Percentiles rank a stretch among this genome's conserved stretches.
Conservation (phyloP, 2,329 filamentous ascomycete species). For the Arachnomyces sp. region DNA sequence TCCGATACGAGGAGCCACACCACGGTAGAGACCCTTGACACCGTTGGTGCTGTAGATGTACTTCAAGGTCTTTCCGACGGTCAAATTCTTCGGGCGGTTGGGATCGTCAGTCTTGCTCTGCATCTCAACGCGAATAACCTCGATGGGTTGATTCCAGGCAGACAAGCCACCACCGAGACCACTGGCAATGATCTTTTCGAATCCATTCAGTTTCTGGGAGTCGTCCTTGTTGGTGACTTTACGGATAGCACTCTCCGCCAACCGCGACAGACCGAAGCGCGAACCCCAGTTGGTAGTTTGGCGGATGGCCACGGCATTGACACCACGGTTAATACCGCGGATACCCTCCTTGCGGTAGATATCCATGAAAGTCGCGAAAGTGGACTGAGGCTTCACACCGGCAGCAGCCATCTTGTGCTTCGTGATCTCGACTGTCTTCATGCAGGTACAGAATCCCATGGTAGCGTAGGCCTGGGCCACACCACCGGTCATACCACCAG, state of each 20-base stretch:
- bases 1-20: slow-evolving; percentile 86
- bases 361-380: slow-evolving; percentile 90
- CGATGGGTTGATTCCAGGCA: slow-evolving; percentile 99
- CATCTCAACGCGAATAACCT: slow-evolving; percentile 99
- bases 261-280: slow-evolving; percentile 84
- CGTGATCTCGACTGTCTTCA: slow-evolving; percentile 99
- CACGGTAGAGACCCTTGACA: slow-evolving; percentile 86
- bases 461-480: slow-evolving; percentile 97
- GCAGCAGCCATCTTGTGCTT: slow-evolving; percentile 86
- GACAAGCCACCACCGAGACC: slow-evolving; percentile 85
- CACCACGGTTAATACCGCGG: slow-evolving; percentile 92
- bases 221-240: slow-evolving; percentile 68
- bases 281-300: slow-evolving; percentile 99
- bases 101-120: slow-evolving; percentile 98
- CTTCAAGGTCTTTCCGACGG: slow-evolving; percentile 67
- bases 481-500: slow-evolving; percentile 85
- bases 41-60: slow-evolving; percentile 93
- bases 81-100: slow-evolving; percentile 98
- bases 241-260: slow-evolving; percentile 85
- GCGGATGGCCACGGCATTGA: slow-evolving; percentile 95
- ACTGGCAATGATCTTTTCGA: slow-evolving; percentile 84
- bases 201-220: slow-evolving; percentile 63
- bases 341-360: slow-evolving; percentile 95
- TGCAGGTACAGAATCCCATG: slow-evolving; percentile 99
- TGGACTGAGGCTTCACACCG: slow-evolving; percentile 78